Conservation (phyloP, 225 moss, liverwort and hornwort species). For the Neckera pumila region DNA sequence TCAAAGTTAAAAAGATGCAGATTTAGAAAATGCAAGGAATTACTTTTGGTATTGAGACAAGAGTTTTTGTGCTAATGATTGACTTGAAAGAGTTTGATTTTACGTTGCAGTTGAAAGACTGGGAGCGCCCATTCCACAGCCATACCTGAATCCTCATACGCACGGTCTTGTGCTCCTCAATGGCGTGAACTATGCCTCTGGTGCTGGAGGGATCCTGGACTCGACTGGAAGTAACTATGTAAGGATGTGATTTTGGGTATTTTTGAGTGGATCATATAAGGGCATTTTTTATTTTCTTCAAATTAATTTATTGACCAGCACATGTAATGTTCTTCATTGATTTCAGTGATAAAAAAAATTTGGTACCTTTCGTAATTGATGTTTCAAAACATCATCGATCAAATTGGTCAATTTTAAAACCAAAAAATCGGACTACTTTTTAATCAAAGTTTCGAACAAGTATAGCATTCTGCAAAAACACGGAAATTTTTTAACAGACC, state of each 20-base stretch:
- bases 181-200: slow-evolving; percentile 77
- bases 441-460: background rate
- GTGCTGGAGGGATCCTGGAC: slow-evolving; percentile 71
- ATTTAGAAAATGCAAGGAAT: background rate
- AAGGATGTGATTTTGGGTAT: background rate
- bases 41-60: background rate
- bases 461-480: background rate
- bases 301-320: background rate
- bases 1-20: background rate
- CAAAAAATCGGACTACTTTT: background rate
- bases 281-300: background rate
- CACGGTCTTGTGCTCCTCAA: slow-evolving; percentile 38
- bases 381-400: background rate
- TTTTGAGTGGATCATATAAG: no score
- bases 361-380: no score
- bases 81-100: background rate
- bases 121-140: slow-evolving; percentile 20
- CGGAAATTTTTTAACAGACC: background rate
- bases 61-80: background rate
- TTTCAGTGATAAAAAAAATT: no score
- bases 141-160: slow-evolving; percentile 40
- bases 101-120: slow-evolving; percentile 24
- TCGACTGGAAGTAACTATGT: slow-evolving; percentile 64
- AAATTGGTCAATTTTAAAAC: background rate
- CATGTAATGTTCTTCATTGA: background rate